Conservation (phyloP, 352 stramenopile genomes). For the Stramenopiles sp. region DNA sequence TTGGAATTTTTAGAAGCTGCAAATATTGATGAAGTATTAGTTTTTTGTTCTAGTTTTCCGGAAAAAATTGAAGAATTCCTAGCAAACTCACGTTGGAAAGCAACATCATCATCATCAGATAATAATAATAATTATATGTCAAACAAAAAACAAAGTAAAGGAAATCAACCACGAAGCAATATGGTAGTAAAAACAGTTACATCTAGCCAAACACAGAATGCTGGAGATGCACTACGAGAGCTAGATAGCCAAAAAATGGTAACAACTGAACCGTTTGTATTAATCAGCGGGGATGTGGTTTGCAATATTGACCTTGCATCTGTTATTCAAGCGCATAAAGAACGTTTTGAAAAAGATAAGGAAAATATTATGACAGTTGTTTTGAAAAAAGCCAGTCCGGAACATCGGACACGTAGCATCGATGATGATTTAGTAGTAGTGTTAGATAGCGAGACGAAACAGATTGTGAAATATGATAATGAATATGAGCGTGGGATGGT, state of each 20-base stretch:
- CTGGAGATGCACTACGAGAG: constrained; percentile 80
- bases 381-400: constrained; percentile 58
- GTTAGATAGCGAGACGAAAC: constrained; percentile 40
- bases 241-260: constrained; percentile 79
- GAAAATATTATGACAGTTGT: constrained; percentile 85
- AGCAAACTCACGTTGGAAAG: constrained; percentile 30
- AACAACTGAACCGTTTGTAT: constrained; percentile 86
- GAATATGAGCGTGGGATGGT: constrained; percentile 35
- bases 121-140: no score
- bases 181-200: constrained; percentile 10
- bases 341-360: constrained; percentile 59
- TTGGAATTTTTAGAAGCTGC: constrained; percentile 81
- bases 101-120: constrained; percentile 18
- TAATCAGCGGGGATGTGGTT: constrained; percentile 85
- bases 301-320: constrained; percentile 76
- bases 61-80: constrained; percentile 67
- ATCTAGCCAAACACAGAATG: constrained; percentile 32
- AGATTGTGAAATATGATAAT: constrained; percentile 34
- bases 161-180: background rate
- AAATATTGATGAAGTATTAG: constrained; percentile 79
- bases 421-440: constrained; percentile 51
- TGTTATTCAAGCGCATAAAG: constrained; percentile 43
- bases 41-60: constrained; percentile 68
- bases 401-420: constrained; percentile 37
- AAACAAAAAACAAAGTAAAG: no score